Base-by-base conservation (phyloP, 164 flowering plant species). In the Vitis rotundifolia region DNA sequence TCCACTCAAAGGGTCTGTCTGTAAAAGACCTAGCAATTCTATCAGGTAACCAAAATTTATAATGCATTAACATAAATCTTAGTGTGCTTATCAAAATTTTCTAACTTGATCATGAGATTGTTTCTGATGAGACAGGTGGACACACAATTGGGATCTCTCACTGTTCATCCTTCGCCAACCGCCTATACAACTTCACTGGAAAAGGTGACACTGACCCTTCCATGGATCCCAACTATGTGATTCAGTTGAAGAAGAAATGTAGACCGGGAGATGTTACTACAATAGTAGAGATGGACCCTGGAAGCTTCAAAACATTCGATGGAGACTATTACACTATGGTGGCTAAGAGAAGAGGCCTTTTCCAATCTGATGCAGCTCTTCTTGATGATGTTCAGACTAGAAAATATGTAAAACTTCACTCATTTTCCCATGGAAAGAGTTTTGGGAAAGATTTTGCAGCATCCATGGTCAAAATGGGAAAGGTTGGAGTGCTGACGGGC, bases 111-210 rank as follows among this genome's bases (percentile, higher is more conserved):
- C 14, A 11, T 60, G 22, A 28, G 44, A 5, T 5, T 56, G 37
- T 63, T 8, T 16, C 13, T 2, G 18, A 56, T 5, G 8, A 18
- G 3, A 65, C 64, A 74, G 75, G 76, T 13, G 75, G 53, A 13
- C 86, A 83, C 75, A 81, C 84, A 11, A 81, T 81, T 26, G 86
- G 86, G 3, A 73, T 2, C 0, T 67, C 81, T 14, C 81, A 79
- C 64, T 83, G 86, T 73, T 9, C 67, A 7, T 26, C 71, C 19
- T 69, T 83, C 67, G 11, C 63, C 13, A 64, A 57, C 71, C 84
- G 94, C 2, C 77, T 90, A 19, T 86, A 88, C 87, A 88, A 86
- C 60, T 88, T 87, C 85, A 86, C 83, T 0, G 92, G 89, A 0
- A 66, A 51, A 58, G 88, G 88, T 3, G 87, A 83, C 69, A 54